Evolutionary conservation across 2,329 filamentous ascomycete species (phyloP), one percentile per base, ranked within the genome.

Genomic region (Fusarium nodosum): DNA sequence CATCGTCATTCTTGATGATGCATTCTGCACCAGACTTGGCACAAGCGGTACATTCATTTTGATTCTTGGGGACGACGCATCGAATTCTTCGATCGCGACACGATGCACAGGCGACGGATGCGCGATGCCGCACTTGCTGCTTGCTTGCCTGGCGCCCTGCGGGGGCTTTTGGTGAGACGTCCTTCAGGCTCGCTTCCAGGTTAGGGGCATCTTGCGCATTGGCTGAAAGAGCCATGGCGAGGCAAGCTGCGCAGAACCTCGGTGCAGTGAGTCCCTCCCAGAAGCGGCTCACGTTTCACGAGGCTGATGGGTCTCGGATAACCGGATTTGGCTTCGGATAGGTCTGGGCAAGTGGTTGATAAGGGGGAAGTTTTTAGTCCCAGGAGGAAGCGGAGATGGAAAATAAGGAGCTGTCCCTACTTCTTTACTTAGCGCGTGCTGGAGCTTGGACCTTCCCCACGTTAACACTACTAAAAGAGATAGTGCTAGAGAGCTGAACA

Each of bases 1-100:
- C 85, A 73, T 88, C 86, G 63, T 87, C 86, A 67, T 87, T 86
- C 70, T 85, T 86, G 71, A 88, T 88, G 56, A 87, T 77, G 67
- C 86, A 87, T 47, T 83, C 79, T 13, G 82, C 80, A 18, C 83
- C 84, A 4, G 83, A 80, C 56, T 83, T 79, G 68, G 83, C 83
- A 73, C 86, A 88, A 63, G 87, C 85, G 22, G 81, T 83, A 74
- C 86, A 88, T 61, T 82, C 80, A 12, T 77, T 77, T 62, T 86
- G 81, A 15, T 85, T 85, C 42, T 83, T 80, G 44, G 83, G 84
- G 12, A 88, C 85, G 4, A 87, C 86, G 65, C 86, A 88, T 72
- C 86, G 76, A 55, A 80, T 79, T 59, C 79, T 77, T 39, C 81
- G 74, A 60, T 83, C 82, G 58, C 86, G 81, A 70, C 86, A 87